Evolutionary conservation across 2,329 filamentous ascomycete genomes (phyloP), one percentile per base, ranked within the genome.

Genomic region (Westerdykella aurantiaca): DNA sequence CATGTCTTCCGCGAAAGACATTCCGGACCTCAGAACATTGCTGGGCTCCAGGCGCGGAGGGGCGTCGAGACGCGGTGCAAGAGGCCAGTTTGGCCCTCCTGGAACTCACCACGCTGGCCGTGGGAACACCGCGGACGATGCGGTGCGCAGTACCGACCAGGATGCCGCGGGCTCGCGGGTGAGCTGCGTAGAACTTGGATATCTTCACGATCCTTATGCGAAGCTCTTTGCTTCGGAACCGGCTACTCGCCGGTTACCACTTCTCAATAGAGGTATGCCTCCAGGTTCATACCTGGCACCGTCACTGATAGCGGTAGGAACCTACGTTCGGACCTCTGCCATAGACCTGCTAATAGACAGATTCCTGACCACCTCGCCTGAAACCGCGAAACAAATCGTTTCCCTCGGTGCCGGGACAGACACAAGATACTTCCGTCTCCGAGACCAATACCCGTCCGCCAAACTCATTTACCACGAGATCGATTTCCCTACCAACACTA

Each of bases 351-450:
- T 98, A 1, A 80, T 97, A 34, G 66, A 79, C 41, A 73, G 72
- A 6, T 97, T 97, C 58, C 72, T 97, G 11, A 64, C 70, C 3
- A 49, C 61, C 34, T n/a, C 60, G 39, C 53, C 58, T 21, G 42
- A 57, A 2, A 48, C 69, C 37, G 70, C 63, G 17, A 81, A 80
- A 49, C 93, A 98, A 63, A 88, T 98, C 47, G 78, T 98, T 48
- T 96, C 90, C 0, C 78, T 98, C 1, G 93, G 93, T 23, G 91
- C 93, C 13, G 93, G 93, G 18, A 95, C 90, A 10, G 93, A 98
- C 63, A 97, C 93, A 6, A 80, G 93, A 13, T 85, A 83, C 47
- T 89, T 96, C 60, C 82, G 88, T 16, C 71, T 96, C 1, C 76
- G 86, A 46, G 68, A 78, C 7, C 63, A 70, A 13, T 64, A 71